Evolutionary conservation across 139 green algal genomes (phyloP).

Genomic region (Chlamydomonas sp.): DNA sequence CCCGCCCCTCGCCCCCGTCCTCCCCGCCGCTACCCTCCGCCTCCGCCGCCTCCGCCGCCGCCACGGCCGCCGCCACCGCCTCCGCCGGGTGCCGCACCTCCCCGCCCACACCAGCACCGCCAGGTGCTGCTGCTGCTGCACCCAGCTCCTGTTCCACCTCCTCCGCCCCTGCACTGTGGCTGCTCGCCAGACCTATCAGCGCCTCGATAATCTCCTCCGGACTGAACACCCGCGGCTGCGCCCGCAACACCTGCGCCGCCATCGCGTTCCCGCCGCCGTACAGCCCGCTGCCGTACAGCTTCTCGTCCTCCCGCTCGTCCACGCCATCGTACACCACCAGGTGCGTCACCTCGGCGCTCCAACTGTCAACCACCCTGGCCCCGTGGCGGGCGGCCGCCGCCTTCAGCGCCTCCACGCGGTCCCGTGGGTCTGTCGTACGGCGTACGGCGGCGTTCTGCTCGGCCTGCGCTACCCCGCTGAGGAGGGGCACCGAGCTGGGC

Average conservation of each 20-base stretch:
- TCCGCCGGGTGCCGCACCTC: background rate
- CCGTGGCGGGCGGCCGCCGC: conserved; percentile 21
- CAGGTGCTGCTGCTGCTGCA: background rate
- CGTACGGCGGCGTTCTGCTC: background rate
- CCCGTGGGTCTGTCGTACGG: background rate
- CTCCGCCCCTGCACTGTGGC: conserved; percentile 1
- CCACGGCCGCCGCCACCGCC: background rate
- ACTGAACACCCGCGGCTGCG: background rate
- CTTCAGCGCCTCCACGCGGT: conserved; percentile 24
- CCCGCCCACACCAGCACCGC: too few relatives aligned
- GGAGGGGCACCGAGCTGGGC: background rate
- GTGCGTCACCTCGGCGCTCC: conserved; percentile 21
- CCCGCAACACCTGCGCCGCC: background rate
- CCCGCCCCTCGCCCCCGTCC: background rate
- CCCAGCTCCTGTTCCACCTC: background rate
- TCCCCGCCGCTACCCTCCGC: background rate
- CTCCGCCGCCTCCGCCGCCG: background rate
- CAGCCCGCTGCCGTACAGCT: background rate
- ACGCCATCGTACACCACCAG: conserved; percentile 32
- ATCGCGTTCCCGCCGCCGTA: background rate
- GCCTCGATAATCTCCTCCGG: conserved; percentile 32
- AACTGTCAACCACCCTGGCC: conserved; percentile 18
- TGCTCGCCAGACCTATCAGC: background rate
- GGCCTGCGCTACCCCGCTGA: background rate
- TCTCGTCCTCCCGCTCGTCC: conserved; percentile 12